phyloP scores from a whole-genome alignment of 1,284 basidiomycete genomes.

The Ustilago shanxiensis region DNA sequence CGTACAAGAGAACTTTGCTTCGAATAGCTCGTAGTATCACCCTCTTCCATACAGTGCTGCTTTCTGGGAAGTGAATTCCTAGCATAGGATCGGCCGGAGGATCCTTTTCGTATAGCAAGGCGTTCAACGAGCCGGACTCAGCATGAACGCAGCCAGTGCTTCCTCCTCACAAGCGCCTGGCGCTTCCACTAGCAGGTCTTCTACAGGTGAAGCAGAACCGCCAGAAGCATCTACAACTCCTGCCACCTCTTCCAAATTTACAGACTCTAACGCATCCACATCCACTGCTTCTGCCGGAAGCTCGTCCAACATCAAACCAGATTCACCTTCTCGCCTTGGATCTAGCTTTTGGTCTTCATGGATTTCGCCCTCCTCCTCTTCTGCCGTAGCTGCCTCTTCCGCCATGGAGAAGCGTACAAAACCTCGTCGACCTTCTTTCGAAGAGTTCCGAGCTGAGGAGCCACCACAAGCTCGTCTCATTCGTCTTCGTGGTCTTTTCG shows the following conservation, averaged over 20 bases:
- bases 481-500: conserved; percentile 67
- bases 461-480: conserved; percentile 68
- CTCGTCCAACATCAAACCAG: conserved; percentile 1
- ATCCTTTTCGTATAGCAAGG: conserved; percentile 2
- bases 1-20: neutral
- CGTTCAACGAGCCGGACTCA: conserved; percentile 3
- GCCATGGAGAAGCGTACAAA: conserved; percentile 51
- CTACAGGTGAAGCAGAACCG: conserved; percentile 19
- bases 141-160: conserved; percentile 22
- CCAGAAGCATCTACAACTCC: conserved; percentile 28
- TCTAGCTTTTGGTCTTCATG: conserved; percentile 55
- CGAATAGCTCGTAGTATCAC: neutral
- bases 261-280: neutral
- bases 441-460: conserved; percentile 66
- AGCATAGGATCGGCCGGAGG: neutral
- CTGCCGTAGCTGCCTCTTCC: conserved; percentile 54
- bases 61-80: neutral
- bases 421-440: conserved; percentile 55
- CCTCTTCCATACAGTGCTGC: conserved; percentile 1
- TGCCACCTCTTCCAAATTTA: neutral
- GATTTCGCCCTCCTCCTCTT: conserved; percentile 56
- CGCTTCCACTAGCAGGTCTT: conserved; percentile 4
- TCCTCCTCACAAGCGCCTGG: conserved; percentile 19
- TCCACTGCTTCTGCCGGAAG: neutral
- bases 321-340: conserved; percentile 43